Percentiles rank a stretch among this genome's conserved stretches.
phyloP scores from a whole-genome alignment of 345 rosid species.

The Diplotaxis tenuifolia region DNA sequence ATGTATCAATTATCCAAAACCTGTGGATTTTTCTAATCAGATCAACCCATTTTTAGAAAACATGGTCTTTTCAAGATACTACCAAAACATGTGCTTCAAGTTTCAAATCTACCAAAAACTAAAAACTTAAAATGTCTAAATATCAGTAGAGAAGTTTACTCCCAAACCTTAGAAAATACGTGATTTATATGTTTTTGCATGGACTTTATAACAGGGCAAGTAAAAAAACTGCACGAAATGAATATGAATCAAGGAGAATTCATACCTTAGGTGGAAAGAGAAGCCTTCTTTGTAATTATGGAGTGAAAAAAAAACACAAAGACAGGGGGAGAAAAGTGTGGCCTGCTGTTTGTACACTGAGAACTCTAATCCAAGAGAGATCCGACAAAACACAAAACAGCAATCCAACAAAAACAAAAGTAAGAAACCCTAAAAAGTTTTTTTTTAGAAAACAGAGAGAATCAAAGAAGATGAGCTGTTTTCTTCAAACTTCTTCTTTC shows the following conservation, averaged over 20 bases:
- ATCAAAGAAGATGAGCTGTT: constrained; percentile 53
- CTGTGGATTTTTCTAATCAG: neutral
- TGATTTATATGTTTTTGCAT: neutral
- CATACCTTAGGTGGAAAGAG: constrained; percentile 30
- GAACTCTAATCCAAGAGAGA: constrained; percentile 26
- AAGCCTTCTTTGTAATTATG: constrained; percentile 31
- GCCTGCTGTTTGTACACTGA: constrained; percentile 24
- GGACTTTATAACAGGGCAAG: neutral
- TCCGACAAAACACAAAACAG: constrained; percentile 38
- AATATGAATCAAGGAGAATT: neutral
- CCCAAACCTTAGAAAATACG: neutral
- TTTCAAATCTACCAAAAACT: neutral
- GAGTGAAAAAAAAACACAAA: constrained; percentile 30
- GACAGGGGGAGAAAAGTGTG: constrained; percentile 5
- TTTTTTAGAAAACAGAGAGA: constrained; percentile 18
- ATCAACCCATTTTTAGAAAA: constrained; percentile 16
- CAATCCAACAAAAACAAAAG: constrained; percentile 22
- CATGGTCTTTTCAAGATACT: neutral
- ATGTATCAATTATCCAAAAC: constrained; percentile 14
- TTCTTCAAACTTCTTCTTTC: constrained; percentile 30
- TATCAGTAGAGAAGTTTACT: neutral
- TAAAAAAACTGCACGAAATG: neutral
- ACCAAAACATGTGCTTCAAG: constrained; percentile 4
- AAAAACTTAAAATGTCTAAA: neutral
- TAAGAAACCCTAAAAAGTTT: neutral